phyloP scores from a whole-genome alignment of 805 yeast species.

The Saturnispora besseyi region DNA sequence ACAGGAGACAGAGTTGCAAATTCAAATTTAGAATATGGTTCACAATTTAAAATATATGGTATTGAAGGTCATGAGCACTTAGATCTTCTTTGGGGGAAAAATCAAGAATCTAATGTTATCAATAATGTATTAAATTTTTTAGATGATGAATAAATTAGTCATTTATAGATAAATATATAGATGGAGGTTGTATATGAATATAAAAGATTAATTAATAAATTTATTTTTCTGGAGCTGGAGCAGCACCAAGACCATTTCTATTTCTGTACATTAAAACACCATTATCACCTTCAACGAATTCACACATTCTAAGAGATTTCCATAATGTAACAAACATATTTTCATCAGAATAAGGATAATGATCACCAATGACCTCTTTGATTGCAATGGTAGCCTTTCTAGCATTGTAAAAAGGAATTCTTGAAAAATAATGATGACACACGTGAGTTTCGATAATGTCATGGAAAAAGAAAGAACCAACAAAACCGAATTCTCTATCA shows the following conservation, averaged over 20 bases:
- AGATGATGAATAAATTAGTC: not conserved
- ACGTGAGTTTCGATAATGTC: conserved; percentile 53
- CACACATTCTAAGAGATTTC: conserved; percentile 55
- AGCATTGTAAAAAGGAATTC: conserved; percentile 49
- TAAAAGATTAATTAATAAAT: not conserved
- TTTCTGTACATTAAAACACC: conserved; percentile 65
- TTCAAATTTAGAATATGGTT: conserved; percentile 1
- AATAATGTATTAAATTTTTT: conserved; percentile 30
- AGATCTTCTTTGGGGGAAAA: conserved; percentile 88
- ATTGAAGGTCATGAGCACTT: conserved; percentile 75
- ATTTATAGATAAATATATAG: not conserved
- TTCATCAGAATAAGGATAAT: conserved; percentile 41
- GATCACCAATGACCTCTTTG: conserved; percentile 43
- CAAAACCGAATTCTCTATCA: conserved; percentile 51
- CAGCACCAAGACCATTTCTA: conserved; percentile 36
- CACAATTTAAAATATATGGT: conserved; percentile 31
- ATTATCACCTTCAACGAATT: conserved; percentile 58
- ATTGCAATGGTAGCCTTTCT: conserved; percentile 46
- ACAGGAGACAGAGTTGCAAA: not conserved
- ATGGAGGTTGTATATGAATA: not conserved
- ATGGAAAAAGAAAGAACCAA: conserved; percentile 49
- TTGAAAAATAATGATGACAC: conserved; percentile 45
- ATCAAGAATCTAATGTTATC: conserved; percentile 43
- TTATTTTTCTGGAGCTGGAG: conserved; percentile 18
- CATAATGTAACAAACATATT: conserved; percentile 51